A percentile compares a stretch with the other conserved stretches of the same genome.
Conservation (phyloP, 2,329 filamentous ascomycete species). For the Aspergillus amoenus region DNA sequence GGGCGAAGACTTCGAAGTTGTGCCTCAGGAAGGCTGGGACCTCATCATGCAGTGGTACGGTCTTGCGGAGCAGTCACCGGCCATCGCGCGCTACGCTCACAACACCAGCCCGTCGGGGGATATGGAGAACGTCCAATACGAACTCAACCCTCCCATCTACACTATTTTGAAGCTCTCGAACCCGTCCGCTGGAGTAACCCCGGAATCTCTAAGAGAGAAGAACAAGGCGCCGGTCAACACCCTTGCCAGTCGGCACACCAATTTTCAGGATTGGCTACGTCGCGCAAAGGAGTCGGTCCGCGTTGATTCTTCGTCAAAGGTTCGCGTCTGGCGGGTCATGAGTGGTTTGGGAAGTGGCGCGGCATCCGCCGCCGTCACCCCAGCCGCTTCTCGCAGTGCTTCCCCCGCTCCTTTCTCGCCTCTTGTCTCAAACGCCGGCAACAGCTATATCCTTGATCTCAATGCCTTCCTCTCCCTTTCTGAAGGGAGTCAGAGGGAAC, state of each 20-base stretch:
- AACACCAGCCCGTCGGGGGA: constrained; percentile 65
- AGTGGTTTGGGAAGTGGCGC: constrained; percentile 45
- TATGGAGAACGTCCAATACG: constrained; percentile 71
- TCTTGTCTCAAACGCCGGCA: constrained; percentile 43
- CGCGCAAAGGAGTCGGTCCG: constrained; percentile 67
- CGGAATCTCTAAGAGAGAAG: constrained; percentile 61
- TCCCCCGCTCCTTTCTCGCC: constrained; percentile 45
- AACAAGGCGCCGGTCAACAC: constrained; percentile 64
- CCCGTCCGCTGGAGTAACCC: constrained; percentile 55
- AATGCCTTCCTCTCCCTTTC: constrained; percentile 63
- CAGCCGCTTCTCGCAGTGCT: constrained; percentile 44
- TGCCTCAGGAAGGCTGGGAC: constrained; percentile 79
- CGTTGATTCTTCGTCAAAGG: constrained; percentile 69
- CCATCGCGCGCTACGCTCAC: constrained; percentile 74
- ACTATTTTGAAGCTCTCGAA: constrained; percentile 76
- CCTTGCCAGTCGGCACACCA: constrained; percentile 68
- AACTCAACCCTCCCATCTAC: constrained; percentile 81
- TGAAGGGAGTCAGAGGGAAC: constrained; percentile 63
- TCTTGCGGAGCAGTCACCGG: constrained; percentile 64
- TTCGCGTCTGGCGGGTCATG: constrained; percentile 71
- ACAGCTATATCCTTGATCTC: constrained; percentile 60
- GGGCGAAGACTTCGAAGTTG: constrained; percentile 71
- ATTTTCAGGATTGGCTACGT: constrained; percentile 72
- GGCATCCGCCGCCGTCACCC: constrained; percentile 45
- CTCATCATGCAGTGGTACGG: constrained; percentile 82